Percentiles rank a stretch among this genome's conserved stretches.
Conservation (phyloP, 2,329 filamentous ascomycete species). For the Thermothelomyces thermophilus region DNA sequence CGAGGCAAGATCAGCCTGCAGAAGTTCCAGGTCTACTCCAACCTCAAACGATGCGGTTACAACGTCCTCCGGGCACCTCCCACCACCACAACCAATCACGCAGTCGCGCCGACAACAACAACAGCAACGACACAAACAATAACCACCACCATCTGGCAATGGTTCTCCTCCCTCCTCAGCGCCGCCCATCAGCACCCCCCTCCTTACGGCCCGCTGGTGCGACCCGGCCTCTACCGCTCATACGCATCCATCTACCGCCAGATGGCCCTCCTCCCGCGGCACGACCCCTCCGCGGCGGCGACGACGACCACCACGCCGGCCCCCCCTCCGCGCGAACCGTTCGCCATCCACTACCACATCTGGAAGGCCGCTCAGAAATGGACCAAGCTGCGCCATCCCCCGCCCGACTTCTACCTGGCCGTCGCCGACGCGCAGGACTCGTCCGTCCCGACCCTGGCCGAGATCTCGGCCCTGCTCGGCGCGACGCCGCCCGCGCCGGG, state of each 20-base stretch:
- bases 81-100: conserved; percentile 18
- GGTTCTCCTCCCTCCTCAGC: conserved; percentile 45
- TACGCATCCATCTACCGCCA: conserved; percentile 69
- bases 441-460: conserved; percentile 62
- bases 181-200: conserved; percentile 28
- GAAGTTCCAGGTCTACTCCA: conserved; percentile 80
- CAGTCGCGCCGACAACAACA: conserved; percentile 2
- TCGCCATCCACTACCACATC: conserved; percentile 70
- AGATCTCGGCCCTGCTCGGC: conserved; percentile 65
- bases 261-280: conserved; percentile 64
- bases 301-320: conserved; percentile 24
- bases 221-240: conserved; percentile 58
- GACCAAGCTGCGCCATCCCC: conserved; percentile 69
- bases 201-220: conserved; percentile 50
- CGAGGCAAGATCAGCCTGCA: conserved; percentile 60
- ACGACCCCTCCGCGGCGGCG: conserved; percentile 47
- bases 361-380: conserved; percentile 68
- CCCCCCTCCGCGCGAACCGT: conserved; percentile 48
- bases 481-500: conserved; percentile 65
- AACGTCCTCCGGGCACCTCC: conserved; percentile 63
- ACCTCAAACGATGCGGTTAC: conserved; percentile 78
- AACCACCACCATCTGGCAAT: conserved; percentile 48
- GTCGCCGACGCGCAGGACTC: conserved; percentile 72
- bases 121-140: conserved; percentile 12
- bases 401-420: conserved; percentile 78